Evolutionary conservation across 2,329 filamentous ascomycete species (phyloP), one percentile per base, ranked within the genome.

Genomic region (Diplodia seriata): DNA sequence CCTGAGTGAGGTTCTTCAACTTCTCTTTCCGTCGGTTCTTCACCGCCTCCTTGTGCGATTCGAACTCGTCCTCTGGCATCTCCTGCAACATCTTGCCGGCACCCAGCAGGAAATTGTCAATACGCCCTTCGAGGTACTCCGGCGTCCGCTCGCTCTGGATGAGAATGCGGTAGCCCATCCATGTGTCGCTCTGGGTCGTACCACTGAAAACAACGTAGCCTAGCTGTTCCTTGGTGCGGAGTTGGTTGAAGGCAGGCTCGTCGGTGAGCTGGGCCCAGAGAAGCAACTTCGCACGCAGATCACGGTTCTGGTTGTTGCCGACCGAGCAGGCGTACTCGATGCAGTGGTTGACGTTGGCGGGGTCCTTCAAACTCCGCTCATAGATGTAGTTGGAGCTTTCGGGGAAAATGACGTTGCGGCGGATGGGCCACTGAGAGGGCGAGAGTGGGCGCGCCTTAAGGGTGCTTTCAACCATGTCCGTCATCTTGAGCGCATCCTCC

Each of bases 171-270:
- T 95, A 95, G 0, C 92, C 92, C 1, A 78, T 76, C 73, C 92
- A 90, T 0, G 91, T 94, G 0, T 91, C 93, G n/a, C 88, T 82
- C 67, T 91, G 88, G 64, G 86, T 86, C 49, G 89, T 85, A 33
- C 93, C 92, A 59, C 91, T 94, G 80, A 94, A 97, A 0, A 99
- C 94, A 65, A 99, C 92, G 73, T 99, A 99, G 14, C 95, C 95
- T 7, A 99, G 89, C 80, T 99, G 94, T 78, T 99, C 94, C 80
- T 98, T 97, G 53, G 95, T 98, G 61, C 95, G 89, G 8, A 99
- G 85, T 78, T 97, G 93, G 79, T 99, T 93, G 76, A 98, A 99
- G 9, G 91, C 91, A 4, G 94, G 94, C 81, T 99, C 95, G 68
- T 97, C 91, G 0, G 93, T 89, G 81, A 99, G 91, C 79, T 98